Evolutionary conservation across 805 yeast genomes (phyloP).

Genomic region (Candida saitoana): DNA sequence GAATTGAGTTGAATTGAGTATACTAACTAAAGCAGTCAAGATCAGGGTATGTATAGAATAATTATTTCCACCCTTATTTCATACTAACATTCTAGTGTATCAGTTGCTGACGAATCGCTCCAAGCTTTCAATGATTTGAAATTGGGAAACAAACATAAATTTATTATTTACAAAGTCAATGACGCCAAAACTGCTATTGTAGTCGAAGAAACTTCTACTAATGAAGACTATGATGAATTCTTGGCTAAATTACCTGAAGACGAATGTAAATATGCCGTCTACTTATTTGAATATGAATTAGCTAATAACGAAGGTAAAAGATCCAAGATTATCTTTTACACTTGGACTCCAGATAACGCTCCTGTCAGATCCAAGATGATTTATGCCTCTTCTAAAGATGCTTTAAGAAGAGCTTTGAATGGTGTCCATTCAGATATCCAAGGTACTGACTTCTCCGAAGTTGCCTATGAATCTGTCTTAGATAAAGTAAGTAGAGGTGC

Average conservation of each 20-base stretch:
- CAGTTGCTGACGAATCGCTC: constrained; percentile 75
- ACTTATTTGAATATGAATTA: constrained; percentile 93
- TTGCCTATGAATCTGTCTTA: constrained; percentile 87
- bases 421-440: constrained; percentile 94
- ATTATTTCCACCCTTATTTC: no score
- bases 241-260: constrained; percentile 88
- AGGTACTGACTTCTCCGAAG: constrained; percentile 98
- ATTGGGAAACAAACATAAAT: constrained; percentile 86
- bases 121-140: constrained; percentile 93
- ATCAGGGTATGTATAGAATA: constrained; percentile 34
- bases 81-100: constrained; percentile 28
- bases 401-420: constrained; percentile 93
- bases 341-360: constrained; percentile 99
- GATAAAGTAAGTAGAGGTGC: constrained; percentile 86
- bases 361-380: constrained; percentile 95
- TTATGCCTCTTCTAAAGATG: constrained; percentile 97
- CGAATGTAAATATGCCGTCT: constrained; percentile 94
- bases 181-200: constrained; percentile 86
- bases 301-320: constrained; percentile 92
- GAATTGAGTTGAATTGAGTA: no score
- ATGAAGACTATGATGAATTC: constrained; percentile 76
- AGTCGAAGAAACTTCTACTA: constrained; percentile 79
- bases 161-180: constrained; percentile 74
- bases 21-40: no score
- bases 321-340: constrained; percentile 62